These are phyloP conservation scores for Clonostachys sp. DNA, from an alignment of 2,329 filamentous ascomycete species.

Conservation along the genomic window DNA sequence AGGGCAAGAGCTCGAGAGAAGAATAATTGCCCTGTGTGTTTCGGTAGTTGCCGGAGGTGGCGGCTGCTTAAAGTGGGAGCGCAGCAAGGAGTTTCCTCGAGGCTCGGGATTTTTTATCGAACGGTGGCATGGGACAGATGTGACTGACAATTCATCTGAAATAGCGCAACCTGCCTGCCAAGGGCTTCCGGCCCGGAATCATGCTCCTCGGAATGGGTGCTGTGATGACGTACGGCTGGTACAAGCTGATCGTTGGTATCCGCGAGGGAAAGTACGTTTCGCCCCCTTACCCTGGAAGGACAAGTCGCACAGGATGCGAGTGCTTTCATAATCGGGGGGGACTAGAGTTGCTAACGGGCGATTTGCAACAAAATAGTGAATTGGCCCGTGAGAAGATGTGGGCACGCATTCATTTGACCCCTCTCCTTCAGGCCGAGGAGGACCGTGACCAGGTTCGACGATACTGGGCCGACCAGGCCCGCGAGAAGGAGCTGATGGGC, in stretches of 20 bases:
- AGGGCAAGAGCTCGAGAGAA: neutral
- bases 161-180: constrained; percentile 85
- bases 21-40: neutral
- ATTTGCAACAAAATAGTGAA: constrained; percentile 56
- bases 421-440: constrained; percentile 90
- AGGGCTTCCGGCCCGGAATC: constrained; percentile 79
- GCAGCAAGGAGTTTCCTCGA: too few relatives aligned
- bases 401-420: constrained; percentile 91
- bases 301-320: neutral
- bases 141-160: neutral
- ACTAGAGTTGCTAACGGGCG: neutral
- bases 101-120: too few relatives aligned
- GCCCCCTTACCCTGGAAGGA: neutral
- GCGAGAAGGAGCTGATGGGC: constrained; percentile 88
- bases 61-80: too few relatives aligned
- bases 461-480: constrained; percentile 77
- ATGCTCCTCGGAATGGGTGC: constrained; percentile 73
- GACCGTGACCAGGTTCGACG: constrained; percentile 91
- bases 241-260: constrained; percentile 23
- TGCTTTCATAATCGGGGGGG: neutral
- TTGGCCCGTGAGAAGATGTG: constrained; percentile 97
- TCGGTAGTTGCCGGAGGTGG: neutral
- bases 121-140: neutral
- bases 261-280: constrained; percentile 79
- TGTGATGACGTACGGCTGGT: constrained; percentile 89